Percentiles rank a stretch among this genome's conserved stretches.
Evolutionary conservation across 2,329 filamentous ascomycete species (phyloP).

Genomic region (Aspergillus alliaceus): DNA sequence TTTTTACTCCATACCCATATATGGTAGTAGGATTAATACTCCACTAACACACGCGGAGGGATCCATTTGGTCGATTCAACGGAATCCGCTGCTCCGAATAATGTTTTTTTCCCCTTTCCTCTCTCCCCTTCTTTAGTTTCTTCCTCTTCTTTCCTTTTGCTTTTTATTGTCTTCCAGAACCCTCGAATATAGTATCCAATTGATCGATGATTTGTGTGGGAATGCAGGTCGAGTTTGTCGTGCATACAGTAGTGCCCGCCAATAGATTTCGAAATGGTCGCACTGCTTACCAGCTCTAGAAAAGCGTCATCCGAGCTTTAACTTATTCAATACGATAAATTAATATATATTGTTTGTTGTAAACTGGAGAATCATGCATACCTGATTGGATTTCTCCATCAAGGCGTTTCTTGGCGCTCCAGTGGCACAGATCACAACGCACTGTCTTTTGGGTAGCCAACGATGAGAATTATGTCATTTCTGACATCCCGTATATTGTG

Average conservation of each 20-base stretch:
- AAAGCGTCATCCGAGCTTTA: background rate
- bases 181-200: background rate
- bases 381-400: background rate
- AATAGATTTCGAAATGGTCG: background rate
- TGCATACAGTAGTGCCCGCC: background rate
- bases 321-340: background rate
- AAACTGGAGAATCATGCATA: background rate
- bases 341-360: background rate
- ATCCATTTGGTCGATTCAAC: background rate
- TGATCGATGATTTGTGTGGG: background rate
- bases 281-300: background rate
- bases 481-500: background rate
- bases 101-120: background rate
- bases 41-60: slow-evolving; percentile 1
- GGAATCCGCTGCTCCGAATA: background rate
- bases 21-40: too few species aligned
- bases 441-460: background rate
- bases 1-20: background rate
- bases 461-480: background rate
- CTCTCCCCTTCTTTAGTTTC: too few species aligned
- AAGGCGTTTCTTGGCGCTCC: background rate
- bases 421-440: background rate
- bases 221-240: background rate
- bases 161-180: background rate
- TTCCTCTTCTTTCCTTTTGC: background rate